A percentile compares a stretch with the other conserved stretches of the same genome.
Evolutionary conservation across 805 yeast genomes (phyloP).

Genomic region (Zygosaccharomyces pseudorouxii): DNA sequence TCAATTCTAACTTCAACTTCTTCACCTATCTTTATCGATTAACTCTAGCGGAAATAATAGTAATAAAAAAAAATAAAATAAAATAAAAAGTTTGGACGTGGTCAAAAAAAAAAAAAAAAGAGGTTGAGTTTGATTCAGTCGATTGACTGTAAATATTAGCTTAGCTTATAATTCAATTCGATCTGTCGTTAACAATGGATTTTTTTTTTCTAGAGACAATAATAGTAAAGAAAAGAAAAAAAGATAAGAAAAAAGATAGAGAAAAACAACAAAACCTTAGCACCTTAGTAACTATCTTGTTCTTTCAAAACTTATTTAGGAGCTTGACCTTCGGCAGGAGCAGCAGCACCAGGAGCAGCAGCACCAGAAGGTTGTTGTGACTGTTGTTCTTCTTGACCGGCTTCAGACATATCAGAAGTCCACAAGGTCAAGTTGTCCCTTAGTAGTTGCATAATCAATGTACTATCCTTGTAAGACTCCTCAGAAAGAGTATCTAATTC

Average conservation of each 20-base stretch:
- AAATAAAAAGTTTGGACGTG: background rate
- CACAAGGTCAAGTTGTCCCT: constrained; percentile 98
- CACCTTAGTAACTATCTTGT: constrained; percentile 3
- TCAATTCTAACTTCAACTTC: background rate
- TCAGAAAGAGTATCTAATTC: constrained; percentile 96
- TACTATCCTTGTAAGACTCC: constrained; percentile 97
- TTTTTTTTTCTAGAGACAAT: constrained; percentile 1
- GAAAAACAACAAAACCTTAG: background rate
- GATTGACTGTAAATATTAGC: too few relatives aligned
- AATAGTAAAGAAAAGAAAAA: constrained; percentile 3
- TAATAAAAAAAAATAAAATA: background rate
- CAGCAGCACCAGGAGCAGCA: constrained; percentile 31
- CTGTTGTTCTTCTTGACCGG: constrained; percentile 52
- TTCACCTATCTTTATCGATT: background rate
- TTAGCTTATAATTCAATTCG: background rate
- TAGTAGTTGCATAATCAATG: constrained; percentile 97
- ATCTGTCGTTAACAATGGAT: background rate
- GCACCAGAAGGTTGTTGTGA: constrained; percentile 23
- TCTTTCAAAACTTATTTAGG: constrained; percentile 22
- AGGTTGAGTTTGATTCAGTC: too few relatives aligned
- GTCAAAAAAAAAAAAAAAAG: background rate
- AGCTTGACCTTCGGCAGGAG: constrained; percentile 27
- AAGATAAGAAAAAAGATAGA: background rate
- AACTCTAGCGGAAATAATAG: background rate
- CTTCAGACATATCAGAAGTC: constrained; percentile 91